Conservation (phyloP, 495 filamentous ascomycete species). For the Podospora sp. region DNA sequence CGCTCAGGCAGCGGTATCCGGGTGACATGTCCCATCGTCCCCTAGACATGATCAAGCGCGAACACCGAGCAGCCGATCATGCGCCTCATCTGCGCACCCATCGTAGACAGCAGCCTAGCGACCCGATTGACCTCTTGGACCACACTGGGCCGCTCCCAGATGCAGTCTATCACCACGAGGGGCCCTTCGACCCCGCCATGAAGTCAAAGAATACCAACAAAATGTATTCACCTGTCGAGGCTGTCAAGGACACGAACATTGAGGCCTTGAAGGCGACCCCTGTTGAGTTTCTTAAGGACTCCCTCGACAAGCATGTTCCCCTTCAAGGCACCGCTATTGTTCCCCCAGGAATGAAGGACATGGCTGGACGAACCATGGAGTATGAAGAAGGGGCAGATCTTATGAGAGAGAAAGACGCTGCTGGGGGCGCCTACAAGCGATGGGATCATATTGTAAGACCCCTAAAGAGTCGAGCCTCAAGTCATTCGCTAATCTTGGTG, state of each 20-base stretch:
- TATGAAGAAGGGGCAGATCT: conserved; percentile 88
- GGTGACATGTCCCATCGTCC: conserved; percentile 65
- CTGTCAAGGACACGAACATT: conserved; percentile 70
- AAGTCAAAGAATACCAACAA: conserved; percentile 67
- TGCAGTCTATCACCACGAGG: conserved; percentile 81
- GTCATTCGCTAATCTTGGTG: conserved; percentile 21
- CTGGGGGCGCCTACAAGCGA: conserved; percentile 64
- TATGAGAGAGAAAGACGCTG: conserved; percentile 67
- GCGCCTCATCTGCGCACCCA: conserved; percentile 57
- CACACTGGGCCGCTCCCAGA: conserved; percentile 49
- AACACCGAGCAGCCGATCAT: conserved; percentile 62
- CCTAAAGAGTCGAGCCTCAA: not conserved
- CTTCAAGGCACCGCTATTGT: conserved; percentile 79
- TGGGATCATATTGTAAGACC: conserved; percentile 67
- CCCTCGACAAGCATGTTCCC: conserved; percentile 73
- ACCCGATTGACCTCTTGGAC: conserved; percentile 83
- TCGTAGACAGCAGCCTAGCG: conserved; percentile 66
- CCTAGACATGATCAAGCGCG: conserved; percentile 60
- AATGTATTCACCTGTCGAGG: conserved; percentile 72
- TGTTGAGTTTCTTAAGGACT: conserved; percentile 73
- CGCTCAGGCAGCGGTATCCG: conserved; percentile 59
- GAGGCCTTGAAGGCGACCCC: conserved; percentile 86
- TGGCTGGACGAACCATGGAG: conserved; percentile 66
- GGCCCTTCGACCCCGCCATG: conserved; percentile 86
- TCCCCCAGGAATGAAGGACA: conserved; percentile 70